Conservation (phyloP, 2,329 filamentous ascomycete species). For the Colletotrichum sp. region DNA sequence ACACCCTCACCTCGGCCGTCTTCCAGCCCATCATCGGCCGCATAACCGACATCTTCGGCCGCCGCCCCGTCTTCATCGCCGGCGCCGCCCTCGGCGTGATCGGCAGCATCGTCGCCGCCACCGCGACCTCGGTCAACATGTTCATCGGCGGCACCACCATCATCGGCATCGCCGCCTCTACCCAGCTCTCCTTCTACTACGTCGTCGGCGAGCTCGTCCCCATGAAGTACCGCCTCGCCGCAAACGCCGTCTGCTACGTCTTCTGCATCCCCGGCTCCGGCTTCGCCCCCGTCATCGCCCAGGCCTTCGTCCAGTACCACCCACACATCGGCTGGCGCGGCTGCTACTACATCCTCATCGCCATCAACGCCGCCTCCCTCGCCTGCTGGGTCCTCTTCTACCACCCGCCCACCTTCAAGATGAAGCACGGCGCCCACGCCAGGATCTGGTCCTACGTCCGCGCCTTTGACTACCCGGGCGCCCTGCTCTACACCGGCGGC, state of each 20-base stretch:
- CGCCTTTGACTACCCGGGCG: slow-evolving; percentile 35
- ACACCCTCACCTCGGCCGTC: slow-evolving; percentile 31
- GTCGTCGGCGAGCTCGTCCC: slow-evolving; percentile 41
- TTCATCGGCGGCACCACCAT: slow-evolving; percentile 41
- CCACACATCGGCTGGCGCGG: slow-evolving; percentile 31
- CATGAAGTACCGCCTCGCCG: slow-evolving; percentile 36
- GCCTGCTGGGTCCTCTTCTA: slow-evolving; percentile 35
- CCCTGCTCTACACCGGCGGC: slow-evolving; percentile 31
- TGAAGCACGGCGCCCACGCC: slow-evolving; percentile 29
- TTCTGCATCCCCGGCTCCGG: slow-evolving; percentile 32
- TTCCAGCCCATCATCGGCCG: slow-evolving; percentile 29
- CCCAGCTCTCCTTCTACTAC: slow-evolving; percentile 40
- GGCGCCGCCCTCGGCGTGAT: slow-evolving; percentile 36
- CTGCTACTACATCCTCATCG: slow-evolving; percentile 31
- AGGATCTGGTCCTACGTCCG: slow-evolving; percentile 27
- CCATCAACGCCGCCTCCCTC: slow-evolving; percentile 29
- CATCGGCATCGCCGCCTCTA: slow-evolving; percentile 37
- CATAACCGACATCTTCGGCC: slow-evolving; percentile 30
- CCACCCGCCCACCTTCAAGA: slow-evolving; percentile 34
- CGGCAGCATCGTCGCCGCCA: slow-evolving; percentile 39
- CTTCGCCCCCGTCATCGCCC: slow-evolving; percentile 30
- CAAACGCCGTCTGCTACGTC: slow-evolving; percentile 34
- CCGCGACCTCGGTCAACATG: slow-evolving; percentile 36
- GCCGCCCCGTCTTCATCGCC: slow-evolving; percentile 30
- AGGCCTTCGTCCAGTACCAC: slow-evolving; percentile 28